Conservation (phyloP, 805 yeast species). For the Metschnikowia cerradonensis region DNA sequence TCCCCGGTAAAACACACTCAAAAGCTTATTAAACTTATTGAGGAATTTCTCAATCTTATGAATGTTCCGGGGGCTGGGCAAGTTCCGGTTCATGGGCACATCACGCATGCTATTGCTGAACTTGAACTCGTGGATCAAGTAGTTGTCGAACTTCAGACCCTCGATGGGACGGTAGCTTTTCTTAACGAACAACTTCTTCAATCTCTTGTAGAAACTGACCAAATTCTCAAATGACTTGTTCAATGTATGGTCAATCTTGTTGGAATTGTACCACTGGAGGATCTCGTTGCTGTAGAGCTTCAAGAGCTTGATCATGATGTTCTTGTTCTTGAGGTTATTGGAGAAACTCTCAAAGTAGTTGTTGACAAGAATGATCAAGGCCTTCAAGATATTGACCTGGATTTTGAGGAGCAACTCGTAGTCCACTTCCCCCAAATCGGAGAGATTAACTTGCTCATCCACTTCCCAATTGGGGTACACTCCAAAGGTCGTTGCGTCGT, state of each 20-base stretch:
- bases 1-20: slow-evolving; percentile 52
- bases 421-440: slow-evolving; percentile 47
- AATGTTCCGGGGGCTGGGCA: slow-evolving; percentile 43
- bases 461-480: slow-evolving; percentile 60
- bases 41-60: slow-evolving; percentile 58
- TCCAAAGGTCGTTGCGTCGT: slow-evolving; percentile 13
- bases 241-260: slow-evolving; percentile 32
- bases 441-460: slow-evolving; percentile 35
- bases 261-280: slow-evolving; percentile 43
- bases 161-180: slow-evolving; percentile 63
- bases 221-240: slow-evolving; percentile 37
- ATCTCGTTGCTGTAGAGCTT: slow-evolving; percentile 68
- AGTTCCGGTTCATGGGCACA: slow-evolving; percentile 44
- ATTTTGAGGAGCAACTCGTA: slow-evolving; percentile 70
- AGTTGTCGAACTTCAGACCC: slow-evolving; percentile 35
- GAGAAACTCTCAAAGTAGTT: slow-evolving; percentile 74
- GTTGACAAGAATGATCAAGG: slow-evolving; percentile 62
- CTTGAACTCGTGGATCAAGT: slow-evolving; percentile 38
- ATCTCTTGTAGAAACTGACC: slow-evolving; percentile 53
- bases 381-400: slow-evolving; percentile 77
- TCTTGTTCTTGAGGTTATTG: slow-evolving; percentile 59
- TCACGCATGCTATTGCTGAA: slow-evolving; percentile 40
- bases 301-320: slow-evolving; percentile 58
- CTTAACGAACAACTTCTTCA: slow-evolving; percentile 66
- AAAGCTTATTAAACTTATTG: slow-evolving; percentile 57